These are phyloP conservation scores for Fusarium nelsonii DNA, from an alignment of 2,329 filamentous ascomycete species.

Conservation along the genomic window DNA sequence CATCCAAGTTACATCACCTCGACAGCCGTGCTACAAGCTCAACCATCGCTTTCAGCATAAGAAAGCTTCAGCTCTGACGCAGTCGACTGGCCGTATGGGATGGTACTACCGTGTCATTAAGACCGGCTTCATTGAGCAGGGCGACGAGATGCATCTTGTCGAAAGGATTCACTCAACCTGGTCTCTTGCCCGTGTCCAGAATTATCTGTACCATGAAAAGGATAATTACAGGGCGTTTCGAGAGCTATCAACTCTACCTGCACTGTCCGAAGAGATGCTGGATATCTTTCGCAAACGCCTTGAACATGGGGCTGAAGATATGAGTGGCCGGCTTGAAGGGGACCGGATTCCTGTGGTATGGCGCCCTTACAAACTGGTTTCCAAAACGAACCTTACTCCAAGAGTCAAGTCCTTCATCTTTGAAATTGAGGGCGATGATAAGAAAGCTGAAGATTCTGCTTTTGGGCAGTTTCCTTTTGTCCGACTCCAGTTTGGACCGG, in stretches of 20 bases:
- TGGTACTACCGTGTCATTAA: conserved; percentile 39
- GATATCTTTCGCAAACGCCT: conserved; percentile 15
- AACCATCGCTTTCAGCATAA: conserved; percentile 41
- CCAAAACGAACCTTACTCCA: conserved; percentile 6
- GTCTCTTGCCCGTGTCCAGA: conserved; percentile 24
- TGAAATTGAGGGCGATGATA: neutral
- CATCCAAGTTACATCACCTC: conserved; percentile 33
- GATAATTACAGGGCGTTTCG: conserved; percentile 4
- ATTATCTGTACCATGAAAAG: conserved; percentile 31
- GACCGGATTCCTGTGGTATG: conserved; percentile 17
- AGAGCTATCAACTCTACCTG: conserved; percentile 10
- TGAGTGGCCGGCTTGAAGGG: conserved; percentile 27
- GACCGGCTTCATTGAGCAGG: conserved; percentile 14
- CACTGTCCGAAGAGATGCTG: conserved; percentile 24
- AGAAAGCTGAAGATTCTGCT: neutral
- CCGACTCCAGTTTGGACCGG: conserved; percentile 15
- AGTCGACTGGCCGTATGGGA: conserved; percentile 30
- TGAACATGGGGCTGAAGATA: conserved; percentile 20
- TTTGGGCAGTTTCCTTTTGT: conserved; percentile 24
- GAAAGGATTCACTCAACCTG: conserved; percentile 27
- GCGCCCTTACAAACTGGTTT: conserved; percentile 21
- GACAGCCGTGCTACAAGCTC: conserved; percentile 41
- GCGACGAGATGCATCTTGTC: conserved; percentile 14
- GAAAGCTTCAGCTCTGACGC: conserved; percentile 23
- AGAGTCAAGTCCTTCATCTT: conserved; percentile 25